Percentiles rank a stretch among this genome's conserved stretches.
These are phyloP conservation scores for Salix brachista DNA, from an alignment of 345 rosid genomes.

Conservation along the genomic window DNA sequence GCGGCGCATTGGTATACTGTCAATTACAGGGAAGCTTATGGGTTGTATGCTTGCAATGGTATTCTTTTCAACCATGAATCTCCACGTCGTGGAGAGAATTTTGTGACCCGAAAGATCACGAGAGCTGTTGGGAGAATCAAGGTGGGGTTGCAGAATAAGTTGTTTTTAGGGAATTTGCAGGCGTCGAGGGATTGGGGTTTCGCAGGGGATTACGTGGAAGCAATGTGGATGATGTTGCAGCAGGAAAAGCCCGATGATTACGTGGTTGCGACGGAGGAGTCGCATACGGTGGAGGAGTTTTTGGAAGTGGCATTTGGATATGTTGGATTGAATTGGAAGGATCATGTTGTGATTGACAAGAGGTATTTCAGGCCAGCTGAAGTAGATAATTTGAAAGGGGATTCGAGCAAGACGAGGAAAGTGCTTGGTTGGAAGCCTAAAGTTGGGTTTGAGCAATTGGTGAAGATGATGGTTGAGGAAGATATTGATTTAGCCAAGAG, in stretches of 20 bases:
- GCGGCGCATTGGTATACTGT: constrained; percentile 99
- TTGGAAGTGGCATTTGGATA: constrained; percentile 72
- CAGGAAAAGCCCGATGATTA: constrained; percentile 90
- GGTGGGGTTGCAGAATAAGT: constrained; percentile 73
- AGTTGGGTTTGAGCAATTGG: constrained; percentile 77
- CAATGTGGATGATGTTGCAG: constrained; percentile 99
- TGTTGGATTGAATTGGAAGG: constrained; percentile 51
- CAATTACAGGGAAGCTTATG: constrained; percentile 88
- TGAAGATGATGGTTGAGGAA: constrained; percentile 91
- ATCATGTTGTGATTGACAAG: constrained; percentile 59
- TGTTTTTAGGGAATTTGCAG: constrained; percentile 75
- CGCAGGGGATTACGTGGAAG: constrained; percentile 93
- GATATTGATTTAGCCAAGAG: constrained; percentile 78
- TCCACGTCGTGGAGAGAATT: constrained; percentile 86
- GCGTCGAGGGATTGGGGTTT: constrained; percentile 97
- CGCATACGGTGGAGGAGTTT: constrained; percentile 89
- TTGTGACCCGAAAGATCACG: constrained; percentile 89
- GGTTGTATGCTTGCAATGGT: constrained; percentile 84
- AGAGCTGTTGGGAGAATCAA: constrained; percentile 90
- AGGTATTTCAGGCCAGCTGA: constrained; percentile 57
- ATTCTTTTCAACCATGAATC: constrained; percentile 92
- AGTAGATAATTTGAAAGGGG: constrained; percentile 59
- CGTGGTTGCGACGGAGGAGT: constrained; percentile 92
- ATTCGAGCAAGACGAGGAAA: constrained; percentile 50
- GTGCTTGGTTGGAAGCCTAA: constrained; percentile 71